Conservation (phyloP, 345 rosid species). For the Isatis tinctoria region DNA sequence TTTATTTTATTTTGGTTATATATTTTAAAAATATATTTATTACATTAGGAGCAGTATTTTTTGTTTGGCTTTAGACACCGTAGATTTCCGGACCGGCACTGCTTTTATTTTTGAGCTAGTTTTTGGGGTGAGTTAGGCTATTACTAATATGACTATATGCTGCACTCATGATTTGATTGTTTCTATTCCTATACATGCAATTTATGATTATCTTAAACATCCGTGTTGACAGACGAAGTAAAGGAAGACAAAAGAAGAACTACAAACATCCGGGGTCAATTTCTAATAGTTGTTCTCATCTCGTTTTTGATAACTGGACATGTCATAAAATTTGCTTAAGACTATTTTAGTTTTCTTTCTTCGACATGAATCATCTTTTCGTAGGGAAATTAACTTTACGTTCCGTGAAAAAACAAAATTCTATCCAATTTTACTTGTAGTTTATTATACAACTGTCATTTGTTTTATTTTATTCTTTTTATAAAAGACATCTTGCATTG, state of each 20-base stretch:
- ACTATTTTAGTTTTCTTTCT: background rate
- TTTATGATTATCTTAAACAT: background rate
- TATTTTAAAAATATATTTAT: no score
- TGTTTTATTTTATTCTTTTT: no score
- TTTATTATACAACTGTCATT: no score
- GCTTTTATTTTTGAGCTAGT: no score
- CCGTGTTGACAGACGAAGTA: background rate
- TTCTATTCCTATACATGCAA: background rate
- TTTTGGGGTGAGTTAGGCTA: no score
- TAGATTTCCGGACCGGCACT: no score
- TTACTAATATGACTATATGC: no score
- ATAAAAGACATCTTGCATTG: no score
- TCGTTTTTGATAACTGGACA: conserved; percentile 1
- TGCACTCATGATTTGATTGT: background rate
- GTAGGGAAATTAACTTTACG: background rate
- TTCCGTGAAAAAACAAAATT: background rate
- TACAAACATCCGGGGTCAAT: background rate
- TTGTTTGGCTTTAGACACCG: no score
- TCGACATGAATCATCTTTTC: background rate
- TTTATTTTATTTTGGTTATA: no score
- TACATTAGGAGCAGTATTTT: no score
- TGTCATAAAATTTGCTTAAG: background rate
- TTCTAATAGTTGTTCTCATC: conserved; percentile 23
- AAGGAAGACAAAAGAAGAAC: background rate
- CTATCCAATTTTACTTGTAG: background rate